Evolutionary conservation across 2,329 filamentous ascomycete species (phyloP).

Genomic region (Cladosporium sp.): DNA sequence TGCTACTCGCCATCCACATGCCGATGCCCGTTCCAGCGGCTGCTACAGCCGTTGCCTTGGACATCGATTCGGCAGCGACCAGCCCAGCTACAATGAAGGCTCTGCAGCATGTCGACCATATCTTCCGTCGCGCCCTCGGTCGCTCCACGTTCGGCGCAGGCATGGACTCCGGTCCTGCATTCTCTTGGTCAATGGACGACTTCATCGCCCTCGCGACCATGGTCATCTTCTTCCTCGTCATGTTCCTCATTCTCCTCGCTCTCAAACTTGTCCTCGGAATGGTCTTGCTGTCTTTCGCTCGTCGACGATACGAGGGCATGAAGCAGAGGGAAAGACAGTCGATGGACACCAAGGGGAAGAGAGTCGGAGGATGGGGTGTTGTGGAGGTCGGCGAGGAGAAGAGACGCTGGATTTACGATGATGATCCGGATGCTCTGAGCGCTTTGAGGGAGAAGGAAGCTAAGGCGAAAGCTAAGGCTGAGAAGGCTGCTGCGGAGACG

Average conservation of each 20-base stretch:
- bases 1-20: conserved; percentile 89
- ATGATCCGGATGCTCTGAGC: conserved; percentile 72
- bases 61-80: conserved; percentile 44
- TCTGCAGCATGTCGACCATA: conserved; percentile 74
- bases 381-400: conserved; percentile 90
- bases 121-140: conserved; percentile 76
- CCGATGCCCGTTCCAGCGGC: conserved; percentile 70
- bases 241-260: conserved; percentile 82
- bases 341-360: conserved; percentile 66
- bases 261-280: conserved; percentile 79
- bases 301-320: conserved; percentile 79
- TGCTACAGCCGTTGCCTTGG: conserved; percentile 66
- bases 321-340: conserved; percentile 62
- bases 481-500: conserved; percentile 48
- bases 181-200: conserved; percentile 67
- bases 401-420: conserved; percentile 80
- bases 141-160: conserved; percentile 66
- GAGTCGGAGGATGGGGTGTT: conserved; percentile 79
- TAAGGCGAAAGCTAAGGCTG: conserved; percentile 56
- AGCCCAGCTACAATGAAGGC: conserved; percentile 77
- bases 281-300: conserved; percentile 76
- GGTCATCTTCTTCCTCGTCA: conserved; percentile 79
- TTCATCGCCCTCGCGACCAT: conserved; percentile 77
- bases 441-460: conserved; percentile 63
- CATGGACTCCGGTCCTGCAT: conserved; percentile 37